Evolutionary conservation across 495 filamentous ascomycete species (phyloP).

Genomic region (Aspergillus steynii): DNA sequence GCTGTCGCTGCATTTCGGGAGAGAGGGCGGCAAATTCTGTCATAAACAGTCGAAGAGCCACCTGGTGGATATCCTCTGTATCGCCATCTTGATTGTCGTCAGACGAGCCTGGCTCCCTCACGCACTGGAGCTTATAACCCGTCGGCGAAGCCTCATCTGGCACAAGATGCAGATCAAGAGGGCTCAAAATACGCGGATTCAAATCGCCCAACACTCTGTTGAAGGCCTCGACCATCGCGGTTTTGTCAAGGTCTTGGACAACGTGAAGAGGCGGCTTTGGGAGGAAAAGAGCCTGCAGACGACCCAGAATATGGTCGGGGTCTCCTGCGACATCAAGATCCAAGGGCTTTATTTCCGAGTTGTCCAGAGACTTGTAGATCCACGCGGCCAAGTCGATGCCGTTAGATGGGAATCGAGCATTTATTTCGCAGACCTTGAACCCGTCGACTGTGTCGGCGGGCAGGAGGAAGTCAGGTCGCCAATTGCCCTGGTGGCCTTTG

Average conservation of each 20-base stretch:
- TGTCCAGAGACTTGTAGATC: background rate
- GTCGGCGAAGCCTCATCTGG: too few relatives aligned
- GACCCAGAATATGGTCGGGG: too few relatives aligned
- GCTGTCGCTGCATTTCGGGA: slow-evolving; percentile 25
- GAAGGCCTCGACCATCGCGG: too few relatives aligned
- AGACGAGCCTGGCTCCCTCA: too few relatives aligned
- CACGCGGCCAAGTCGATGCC: background rate
- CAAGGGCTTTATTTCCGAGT: background rate
- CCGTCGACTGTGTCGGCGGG: background rate
- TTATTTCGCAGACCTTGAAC: background rate
- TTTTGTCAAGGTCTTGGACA: too few relatives aligned
- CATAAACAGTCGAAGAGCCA: slow-evolving; percentile 35
- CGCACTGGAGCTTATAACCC: too few relatives aligned
- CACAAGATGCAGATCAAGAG: too few relatives aligned
- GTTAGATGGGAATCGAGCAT: background rate
- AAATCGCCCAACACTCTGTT: too few relatives aligned
- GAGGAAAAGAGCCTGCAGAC: too few relatives aligned
- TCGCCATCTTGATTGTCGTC: too few relatives aligned
- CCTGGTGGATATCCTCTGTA: slow-evolving; percentile 30
- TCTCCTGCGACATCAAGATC: background rate
- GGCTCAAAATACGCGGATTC: too few relatives aligned
- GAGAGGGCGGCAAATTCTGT: slow-evolving; percentile 26
- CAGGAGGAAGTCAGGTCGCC: background rate
- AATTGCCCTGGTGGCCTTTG: background rate
- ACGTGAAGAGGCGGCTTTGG: too few relatives aligned